phyloP scores from a whole-genome alignment of 2,329 filamentous ascomycete species.

The Tolypocladium ophioglossoides region DNA sequence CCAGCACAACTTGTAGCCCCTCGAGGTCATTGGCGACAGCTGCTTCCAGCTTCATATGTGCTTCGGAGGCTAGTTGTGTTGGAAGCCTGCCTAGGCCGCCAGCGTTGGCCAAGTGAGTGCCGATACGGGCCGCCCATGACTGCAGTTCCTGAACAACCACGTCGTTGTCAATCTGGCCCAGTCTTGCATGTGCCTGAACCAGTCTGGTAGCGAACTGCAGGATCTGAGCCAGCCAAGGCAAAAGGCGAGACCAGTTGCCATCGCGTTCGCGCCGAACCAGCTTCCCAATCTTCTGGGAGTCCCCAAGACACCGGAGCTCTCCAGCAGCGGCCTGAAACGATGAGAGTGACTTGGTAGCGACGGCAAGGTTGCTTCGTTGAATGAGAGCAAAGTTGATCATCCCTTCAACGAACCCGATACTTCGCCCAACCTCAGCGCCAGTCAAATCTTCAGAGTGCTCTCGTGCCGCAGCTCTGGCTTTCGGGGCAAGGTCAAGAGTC shows the following conservation, averaged over 20 bases:
- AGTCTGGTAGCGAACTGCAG: slow-evolving; percentile 51
- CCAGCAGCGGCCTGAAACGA: slow-evolving; percentile 26
- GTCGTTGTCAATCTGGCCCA: slow-evolving; percentile 43
- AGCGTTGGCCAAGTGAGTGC: slow-evolving; percentile 29
- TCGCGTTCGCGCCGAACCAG: slow-evolving; percentile 8
- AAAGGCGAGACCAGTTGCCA: slow-evolving; percentile 15
- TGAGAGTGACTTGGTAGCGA: slow-evolving; percentile 24
- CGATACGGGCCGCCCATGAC: slow-evolving; percentile 39
- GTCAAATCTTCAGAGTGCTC: slow-evolving; percentile 82
- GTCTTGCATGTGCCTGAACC: slow-evolving; percentile 54
- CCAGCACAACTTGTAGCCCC: slow-evolving; percentile 29
- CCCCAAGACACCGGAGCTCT: slow-evolving; percentile 24
- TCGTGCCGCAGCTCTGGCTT: slow-evolving; percentile 53
- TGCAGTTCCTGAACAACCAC: slow-evolving; percentile 33
- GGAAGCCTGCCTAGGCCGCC: slow-evolving; percentile 38
- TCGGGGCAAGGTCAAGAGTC: slow-evolving; percentile 61
- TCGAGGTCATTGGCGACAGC: slow-evolving; percentile 25
- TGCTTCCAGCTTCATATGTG: slow-evolving; percentile 20
- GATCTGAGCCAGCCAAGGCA: slow-evolving; percentile 59
- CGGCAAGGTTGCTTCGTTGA: slow-evolving; percentile 44
- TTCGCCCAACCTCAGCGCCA: slow-evolving; percentile 65
- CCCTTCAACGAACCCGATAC: slow-evolving; percentile 79
- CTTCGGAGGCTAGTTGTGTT: slow-evolving; percentile 32
- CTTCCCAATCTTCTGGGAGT: slow-evolving; percentile 11
- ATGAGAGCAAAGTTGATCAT: slow-evolving; percentile 56